Conservation (phyloP, 805 yeast species). For the Kregervanrija pseudodelftensis region DNA sequence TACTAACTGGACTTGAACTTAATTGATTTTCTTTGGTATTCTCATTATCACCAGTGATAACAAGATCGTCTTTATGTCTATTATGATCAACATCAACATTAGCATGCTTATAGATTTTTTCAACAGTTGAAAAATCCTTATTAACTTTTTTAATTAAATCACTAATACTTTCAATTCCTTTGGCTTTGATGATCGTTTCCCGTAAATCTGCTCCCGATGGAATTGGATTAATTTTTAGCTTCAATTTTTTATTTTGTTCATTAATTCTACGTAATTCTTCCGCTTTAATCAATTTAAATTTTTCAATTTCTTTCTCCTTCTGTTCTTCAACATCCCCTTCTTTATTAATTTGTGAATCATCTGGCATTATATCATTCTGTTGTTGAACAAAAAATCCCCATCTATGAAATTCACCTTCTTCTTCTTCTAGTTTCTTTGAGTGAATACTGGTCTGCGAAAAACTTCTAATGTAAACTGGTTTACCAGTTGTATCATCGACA, state of each 20-base stretch:
- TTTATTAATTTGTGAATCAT: slow-evolving; percentile 11
- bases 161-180: slow-evolving; percentile 63
- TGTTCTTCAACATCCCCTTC: slow-evolving; percentile 2
- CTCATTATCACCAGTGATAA: neutral
- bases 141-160: slow-evolving; percentile 63
- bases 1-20: slow-evolving; percentile 11
- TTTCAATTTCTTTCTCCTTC: slow-evolving; percentile 6
- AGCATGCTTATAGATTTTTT: slow-evolving; percentile 18
- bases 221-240: slow-evolving; percentile 27
- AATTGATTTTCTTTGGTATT: slow-evolving; percentile 10
- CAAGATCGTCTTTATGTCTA: neutral
- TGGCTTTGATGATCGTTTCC: slow-evolving; percentile 63
- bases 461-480: slow-evolving; percentile 60
- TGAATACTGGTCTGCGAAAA: slow-evolving; percentile 58
- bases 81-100: slow-evolving; percentile 6
- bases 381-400: slow-evolving; percentile 78
- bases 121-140: slow-evolving; percentile 32
- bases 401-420: slow-evolving; percentile 87
- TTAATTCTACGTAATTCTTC: slow-evolving; percentile 6
- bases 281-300: neutral
- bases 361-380: slow-evolving; percentile 31
- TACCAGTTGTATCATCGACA: slow-evolving; percentile 63
- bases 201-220: slow-evolving; percentile 51
- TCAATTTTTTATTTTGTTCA: slow-evolving; percentile 7
- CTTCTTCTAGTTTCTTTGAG: slow-evolving; percentile 75